phyloP scores from a whole-genome alignment of 2,329 filamentous ascomycete genomes.

The Cordyceps tenuipes region DNA sequence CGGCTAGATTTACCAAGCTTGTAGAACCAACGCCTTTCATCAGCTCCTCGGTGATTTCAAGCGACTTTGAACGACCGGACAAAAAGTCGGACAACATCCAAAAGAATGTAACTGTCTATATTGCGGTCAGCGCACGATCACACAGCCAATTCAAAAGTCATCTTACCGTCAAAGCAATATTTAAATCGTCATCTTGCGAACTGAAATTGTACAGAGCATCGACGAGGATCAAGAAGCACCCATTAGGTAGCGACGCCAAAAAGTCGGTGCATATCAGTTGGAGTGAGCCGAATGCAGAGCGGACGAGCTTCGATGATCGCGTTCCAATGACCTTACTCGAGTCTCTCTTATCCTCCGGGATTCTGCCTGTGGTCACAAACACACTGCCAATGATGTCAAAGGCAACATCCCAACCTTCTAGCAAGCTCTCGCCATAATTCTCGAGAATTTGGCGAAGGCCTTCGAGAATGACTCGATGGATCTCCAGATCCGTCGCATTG shows the following conservation, averaged over 20 bases:
- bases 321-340: slow-evolving; percentile 35
- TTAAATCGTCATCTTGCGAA: slow-evolving; percentile 82
- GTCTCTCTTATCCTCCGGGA: slow-evolving; percentile 21
- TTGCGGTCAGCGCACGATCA: slow-evolving; percentile 12
- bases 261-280: slow-evolving; percentile 96
- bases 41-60: slow-evolving; percentile 50
- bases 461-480: slow-evolving; percentile 73
- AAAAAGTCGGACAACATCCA: slow-evolving; percentile 93
- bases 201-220: slow-evolving; percentile 86
- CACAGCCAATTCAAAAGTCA: background rate
- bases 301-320: slow-evolving; percentile 65
- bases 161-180: slow-evolving; percentile 84
- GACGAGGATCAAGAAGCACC: slow-evolving; percentile 68
- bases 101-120: slow-evolving; percentile 81
- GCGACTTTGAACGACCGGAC: slow-evolving; percentile 48
- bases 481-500: slow-evolving; percentile 62
- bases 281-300: slow-evolving; percentile 79
- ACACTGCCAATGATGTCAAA: slow-evolving; percentile 81
- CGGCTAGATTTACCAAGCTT: slow-evolving; percentile 51
- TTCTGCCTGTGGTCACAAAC: slow-evolving; percentile 45
- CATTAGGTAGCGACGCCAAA: slow-evolving; percentile 60
- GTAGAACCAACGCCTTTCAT: slow-evolving; percentile 40
- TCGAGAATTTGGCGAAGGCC: slow-evolving; percentile 77
- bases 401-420: slow-evolving; percentile 75
- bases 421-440: slow-evolving; percentile 74